phyloP scores from a whole-genome alignment of 2,329 filamentous ascomycete species.

The Xenoacremonium recifei region DNA sequence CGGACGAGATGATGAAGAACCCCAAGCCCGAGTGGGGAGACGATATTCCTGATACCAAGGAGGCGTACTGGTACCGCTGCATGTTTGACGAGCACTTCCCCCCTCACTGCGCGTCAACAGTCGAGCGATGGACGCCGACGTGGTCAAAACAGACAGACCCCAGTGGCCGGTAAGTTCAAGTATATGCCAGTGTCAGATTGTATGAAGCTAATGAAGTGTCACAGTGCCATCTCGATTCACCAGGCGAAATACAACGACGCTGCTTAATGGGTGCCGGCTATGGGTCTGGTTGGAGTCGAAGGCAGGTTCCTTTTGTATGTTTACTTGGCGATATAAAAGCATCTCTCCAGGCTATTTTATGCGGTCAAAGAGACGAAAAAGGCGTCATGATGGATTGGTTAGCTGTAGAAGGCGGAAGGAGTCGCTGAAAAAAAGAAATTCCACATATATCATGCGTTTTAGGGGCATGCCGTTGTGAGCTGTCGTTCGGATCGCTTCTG shows the following conservation, averaged over 20 bases:
- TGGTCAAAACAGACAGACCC: slow-evolving; percentile 97
- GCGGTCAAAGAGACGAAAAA: slow-evolving; percentile 21
- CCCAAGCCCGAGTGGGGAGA: slow-evolving; percentile 93
- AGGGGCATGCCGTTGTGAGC: no score
- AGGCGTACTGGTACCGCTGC: slow-evolving; percentile 96
- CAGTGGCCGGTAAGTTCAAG: slow-evolving; percentile 70
- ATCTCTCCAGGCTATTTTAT: slow-evolving; percentile 55
- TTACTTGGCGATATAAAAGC: slow-evolving; percentile 18
- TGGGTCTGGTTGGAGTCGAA: no score
- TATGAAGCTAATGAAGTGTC: slow-evolving; percentile 19
- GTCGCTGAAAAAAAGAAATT: no score
- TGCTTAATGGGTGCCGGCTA: no score
- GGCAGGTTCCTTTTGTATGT: slow-evolving; percentile 19
- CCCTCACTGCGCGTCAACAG: slow-evolving; percentile 82
- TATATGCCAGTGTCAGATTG: slow-evolving; percentile 1
- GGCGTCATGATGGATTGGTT: slow-evolving; percentile 20
- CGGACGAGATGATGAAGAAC: slow-evolving; percentile 98
- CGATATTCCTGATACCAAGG: slow-evolving; percentile 94
- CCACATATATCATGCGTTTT: no score
- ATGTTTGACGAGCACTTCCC: slow-evolving; percentile 99
- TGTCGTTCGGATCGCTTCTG: no score
- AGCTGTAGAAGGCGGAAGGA: no score
- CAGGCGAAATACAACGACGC: slow-evolving; percentile 65
- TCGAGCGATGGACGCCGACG: slow-evolving; percentile 94
- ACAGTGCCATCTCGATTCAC: slow-evolving; percentile 74